phyloP scores from a whole-genome alignment of 1,284 basidiomycete species.

The Tremellales sp. region DNA sequence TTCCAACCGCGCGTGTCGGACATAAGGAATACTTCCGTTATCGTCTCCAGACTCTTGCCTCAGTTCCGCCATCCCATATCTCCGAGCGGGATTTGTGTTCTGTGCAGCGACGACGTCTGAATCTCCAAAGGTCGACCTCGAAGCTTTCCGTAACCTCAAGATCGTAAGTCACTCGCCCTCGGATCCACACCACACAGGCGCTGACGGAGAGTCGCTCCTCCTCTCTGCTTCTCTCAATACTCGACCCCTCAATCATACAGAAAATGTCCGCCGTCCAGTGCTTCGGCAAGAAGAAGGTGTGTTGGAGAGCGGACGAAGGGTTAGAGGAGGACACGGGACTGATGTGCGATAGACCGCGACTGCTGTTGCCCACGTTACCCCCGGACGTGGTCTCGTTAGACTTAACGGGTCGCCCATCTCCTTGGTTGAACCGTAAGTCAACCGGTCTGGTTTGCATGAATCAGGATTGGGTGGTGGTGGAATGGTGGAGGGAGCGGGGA shows the following conservation, averaged over 20 bases:
- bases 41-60: too few relatives aligned
- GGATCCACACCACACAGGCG: too few relatives aligned
- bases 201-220: too few relatives aligned
- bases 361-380: slow-evolving; percentile 91
- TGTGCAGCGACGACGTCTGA: too few relatives aligned
- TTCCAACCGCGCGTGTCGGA: too few relatives aligned
- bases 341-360: slow-evolving; percentile 75
- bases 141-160: too few relatives aligned
- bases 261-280: slow-evolving; percentile 72
- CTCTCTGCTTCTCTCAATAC: slow-evolving; percentile 3
- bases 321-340: background rate
- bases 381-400: slow-evolving; percentile 95
- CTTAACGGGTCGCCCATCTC: slow-evolving; percentile 96
- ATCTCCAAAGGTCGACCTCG: too few relatives aligned
- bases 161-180: too few relatives aligned
- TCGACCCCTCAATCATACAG: slow-evolving; percentile 12
- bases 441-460: background rate
- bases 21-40: too few relatives aligned
- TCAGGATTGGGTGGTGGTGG: slow-evolving; percentile 1
- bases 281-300: slow-evolving; percentile 97
- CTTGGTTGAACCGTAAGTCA: slow-evolving; percentile 72
- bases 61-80: too few relatives aligned
- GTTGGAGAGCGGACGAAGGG: slow-evolving; percentile 27
- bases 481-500: background rate
- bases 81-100: too few relatives aligned